phyloP scores from a whole-genome alignment of 306 rosid genomes.

The Prunus mume region DNA sequence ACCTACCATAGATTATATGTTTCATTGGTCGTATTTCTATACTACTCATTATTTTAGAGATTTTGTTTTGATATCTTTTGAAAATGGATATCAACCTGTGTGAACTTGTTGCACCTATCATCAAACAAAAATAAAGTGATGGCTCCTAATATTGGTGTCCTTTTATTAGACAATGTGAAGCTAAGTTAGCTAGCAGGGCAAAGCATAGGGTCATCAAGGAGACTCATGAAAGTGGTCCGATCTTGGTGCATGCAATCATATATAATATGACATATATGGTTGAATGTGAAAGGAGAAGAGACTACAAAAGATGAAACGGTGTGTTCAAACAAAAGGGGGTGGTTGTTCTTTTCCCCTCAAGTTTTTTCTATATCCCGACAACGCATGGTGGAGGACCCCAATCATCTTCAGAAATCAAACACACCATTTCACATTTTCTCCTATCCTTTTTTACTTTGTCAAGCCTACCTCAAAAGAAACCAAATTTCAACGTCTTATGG shows the following conservation, averaged over 20 bases:
- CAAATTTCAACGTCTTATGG: constrained; percentile 25
- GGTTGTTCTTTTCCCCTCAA: background rate
- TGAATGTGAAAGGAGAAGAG: background rate
- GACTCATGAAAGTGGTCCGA: background rate
- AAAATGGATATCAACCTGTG: background rate
- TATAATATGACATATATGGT: background rate
- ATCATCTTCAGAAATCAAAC: constrained; percentile 40
- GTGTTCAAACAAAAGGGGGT: background rate
- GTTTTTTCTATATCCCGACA: constrained; percentile 48
- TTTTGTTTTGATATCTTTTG: background rate
- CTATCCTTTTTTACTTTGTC: constrained; percentile 33
- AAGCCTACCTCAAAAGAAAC: constrained; percentile 42
- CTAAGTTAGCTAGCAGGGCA: background rate
- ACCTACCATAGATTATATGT: background rate
- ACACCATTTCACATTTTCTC: constrained; percentile 24
- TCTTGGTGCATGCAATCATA: background rate
- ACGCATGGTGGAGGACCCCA: constrained; percentile 50
- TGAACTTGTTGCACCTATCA: no score
- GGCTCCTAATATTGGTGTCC: background rate
- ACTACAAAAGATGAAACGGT: background rate
- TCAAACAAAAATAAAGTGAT: background rate
- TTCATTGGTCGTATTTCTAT: background rate
- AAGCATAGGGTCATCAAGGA: background rate
- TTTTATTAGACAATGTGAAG: background rate
- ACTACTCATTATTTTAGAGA: background rate